Percentiles rank a stretch among this genome's conserved stretches.
phyloP scores from a whole-genome alignment of 1,284 basidiomycete species.

The Ustilago nuda region DNA sequence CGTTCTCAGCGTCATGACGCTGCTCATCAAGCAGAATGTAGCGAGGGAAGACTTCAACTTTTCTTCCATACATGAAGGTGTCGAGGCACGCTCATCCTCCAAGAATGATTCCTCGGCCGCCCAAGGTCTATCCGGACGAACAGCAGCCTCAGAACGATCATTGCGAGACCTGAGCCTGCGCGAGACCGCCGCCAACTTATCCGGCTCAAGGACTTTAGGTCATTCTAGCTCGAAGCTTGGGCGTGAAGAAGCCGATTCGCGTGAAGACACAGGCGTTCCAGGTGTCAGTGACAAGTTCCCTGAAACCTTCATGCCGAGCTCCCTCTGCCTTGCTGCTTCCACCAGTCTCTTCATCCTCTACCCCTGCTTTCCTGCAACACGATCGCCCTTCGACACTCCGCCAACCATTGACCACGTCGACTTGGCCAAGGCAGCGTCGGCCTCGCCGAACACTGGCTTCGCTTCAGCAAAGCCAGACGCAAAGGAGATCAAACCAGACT shows the following conservation, averaged over 20 bases:
- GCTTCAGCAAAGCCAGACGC: not conserved
- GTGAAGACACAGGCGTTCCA: conserved; percentile 18
- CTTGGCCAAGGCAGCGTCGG: conserved; percentile 7
- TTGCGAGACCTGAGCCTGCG: conserved; percentile 43
- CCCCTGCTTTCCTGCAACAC: conserved; percentile 57
- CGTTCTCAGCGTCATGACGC: conserved; percentile 77
- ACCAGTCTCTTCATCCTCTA: conserved; percentile 58
- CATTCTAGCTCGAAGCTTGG: conserved; percentile 21
- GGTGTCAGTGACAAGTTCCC: conserved; percentile 30
- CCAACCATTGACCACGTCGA: conserved; percentile 15
- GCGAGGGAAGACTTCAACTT: conserved; percentile 59
- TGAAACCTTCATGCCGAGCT: conserved; percentile 49
- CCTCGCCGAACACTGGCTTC: not conserved
- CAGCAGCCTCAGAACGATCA: conserved; percentile 42
- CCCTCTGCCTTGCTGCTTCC: conserved; percentile 53
- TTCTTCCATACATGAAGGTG: conserved; percentile 35
- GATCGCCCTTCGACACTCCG: conserved; percentile 50
- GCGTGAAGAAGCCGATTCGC: conserved; percentile 36
- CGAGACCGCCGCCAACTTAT: conserved; percentile 37
- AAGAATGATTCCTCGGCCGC: conserved; percentile 18
- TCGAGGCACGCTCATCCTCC: conserved; percentile 26
- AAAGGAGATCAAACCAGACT: conserved; percentile 1
- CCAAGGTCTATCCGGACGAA: conserved; percentile 21
- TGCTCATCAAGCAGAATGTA: conserved; percentile 78
- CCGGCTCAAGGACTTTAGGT: conserved; percentile 31